A percentile compares a stretch with the other conserved stretches of the same genome.
phyloP scores from a whole-genome alignment of 169 alveolate species.

The Perkinsus marinus region DNA sequence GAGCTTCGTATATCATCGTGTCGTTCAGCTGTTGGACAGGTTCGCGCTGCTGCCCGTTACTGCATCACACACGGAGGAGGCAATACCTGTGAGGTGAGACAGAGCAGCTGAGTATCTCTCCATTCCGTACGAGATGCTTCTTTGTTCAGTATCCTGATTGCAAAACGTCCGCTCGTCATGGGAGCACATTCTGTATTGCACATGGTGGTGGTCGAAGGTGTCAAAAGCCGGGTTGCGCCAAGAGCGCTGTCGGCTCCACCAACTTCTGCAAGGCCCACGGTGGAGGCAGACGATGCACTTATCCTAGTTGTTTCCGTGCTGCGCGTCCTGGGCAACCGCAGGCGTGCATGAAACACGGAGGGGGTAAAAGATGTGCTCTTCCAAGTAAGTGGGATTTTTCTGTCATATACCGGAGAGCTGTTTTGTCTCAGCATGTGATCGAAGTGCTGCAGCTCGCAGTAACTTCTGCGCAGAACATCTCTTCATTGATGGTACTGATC shows the following conservation, averaged over 20 bases:
- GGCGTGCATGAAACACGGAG: background rate
- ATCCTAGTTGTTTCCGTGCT: background rate
- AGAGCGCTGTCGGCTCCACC: background rate
- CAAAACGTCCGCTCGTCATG: background rate
- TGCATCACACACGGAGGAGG: background rate
- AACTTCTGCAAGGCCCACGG: background rate
- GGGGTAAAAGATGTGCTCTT: background rate
- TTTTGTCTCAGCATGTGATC: background rate
- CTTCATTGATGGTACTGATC: background rate
- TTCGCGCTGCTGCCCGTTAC: background rate
- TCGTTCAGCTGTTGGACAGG: background rate
- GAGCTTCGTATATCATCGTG: no score
- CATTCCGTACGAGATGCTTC: background rate
- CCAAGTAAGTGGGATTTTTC: no score
- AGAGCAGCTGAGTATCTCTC: background rate
- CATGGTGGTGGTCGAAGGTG: background rate
- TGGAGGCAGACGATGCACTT: background rate
- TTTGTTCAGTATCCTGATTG: background rate
- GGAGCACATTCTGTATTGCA: background rate
- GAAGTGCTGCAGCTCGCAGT: background rate
- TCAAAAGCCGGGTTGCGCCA: background rate
- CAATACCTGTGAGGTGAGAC: background rate
- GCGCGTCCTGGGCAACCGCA: background rate
- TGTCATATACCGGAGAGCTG: no score
- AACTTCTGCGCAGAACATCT: background rate